Conservation (phyloP, 305 asterid species). For the Solanum hybrid region DNA sequence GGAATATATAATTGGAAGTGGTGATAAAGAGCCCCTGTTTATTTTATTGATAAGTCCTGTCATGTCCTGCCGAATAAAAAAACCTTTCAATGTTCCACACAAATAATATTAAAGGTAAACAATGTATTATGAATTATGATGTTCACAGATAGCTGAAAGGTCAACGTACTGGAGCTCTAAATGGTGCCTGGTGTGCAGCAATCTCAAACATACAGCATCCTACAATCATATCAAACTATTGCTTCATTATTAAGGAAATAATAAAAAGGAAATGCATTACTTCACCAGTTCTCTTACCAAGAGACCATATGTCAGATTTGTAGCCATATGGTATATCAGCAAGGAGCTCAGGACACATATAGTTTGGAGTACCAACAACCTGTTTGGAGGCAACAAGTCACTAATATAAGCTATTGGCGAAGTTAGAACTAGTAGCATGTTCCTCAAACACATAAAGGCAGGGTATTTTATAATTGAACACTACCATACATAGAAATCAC, state of each 20-base stretch:
- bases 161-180: slow-evolving; percentile 75
- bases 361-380: slow-evolving; percentile 74
- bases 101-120: not conserved
- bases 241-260: not conserved
- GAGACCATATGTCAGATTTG: slow-evolving; percentile 97
- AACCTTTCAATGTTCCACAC: slow-evolving; percentile 5
- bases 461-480: not conserved
- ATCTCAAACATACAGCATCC: slow-evolving; percentile 95
- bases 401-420: not conserved
- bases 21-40: slow-evolving; percentile 71
- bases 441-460: not conserved
- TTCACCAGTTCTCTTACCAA: slow-evolving; percentile 37
- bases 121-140: not conserved
- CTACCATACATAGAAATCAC: not conserved
- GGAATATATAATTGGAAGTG: slow-evolving; percentile 80
- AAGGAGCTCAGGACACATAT: slow-evolving; percentile 93
- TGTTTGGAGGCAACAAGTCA: slow-evolving; percentile 22
- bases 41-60: slow-evolving; percentile 86
- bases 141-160: not conserved
- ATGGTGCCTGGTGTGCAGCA: slow-evolving; percentile 87
- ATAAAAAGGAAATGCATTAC: not conserved
- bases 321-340: slow-evolving; percentile 72
- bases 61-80: slow-evolving; percentile 55
- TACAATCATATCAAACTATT: slow-evolving; percentile 13
- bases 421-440: not conserved